These are phyloP conservation scores for Hypsizygus marmoreus DNA, from an alignment of 768 basidiomycete species.

Conservation along the genomic window DNA sequence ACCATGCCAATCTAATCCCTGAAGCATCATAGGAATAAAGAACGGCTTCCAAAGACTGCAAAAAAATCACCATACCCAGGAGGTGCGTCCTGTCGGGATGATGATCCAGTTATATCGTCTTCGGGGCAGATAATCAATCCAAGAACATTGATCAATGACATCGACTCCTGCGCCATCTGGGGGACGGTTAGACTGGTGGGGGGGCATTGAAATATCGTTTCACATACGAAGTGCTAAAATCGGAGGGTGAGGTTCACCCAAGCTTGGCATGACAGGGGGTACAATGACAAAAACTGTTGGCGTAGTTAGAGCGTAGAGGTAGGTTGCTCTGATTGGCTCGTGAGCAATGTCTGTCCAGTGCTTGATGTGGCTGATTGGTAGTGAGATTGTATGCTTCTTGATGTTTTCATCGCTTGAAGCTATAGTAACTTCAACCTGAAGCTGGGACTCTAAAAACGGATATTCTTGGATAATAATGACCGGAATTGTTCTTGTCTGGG, in stretches of 20 bases:
- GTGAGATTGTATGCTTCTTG: slow-evolving; percentile 30
- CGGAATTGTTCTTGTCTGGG: slow-evolving; percentile 65
- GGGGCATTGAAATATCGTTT: background rate
- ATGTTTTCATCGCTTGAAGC: slow-evolving; percentile 23
- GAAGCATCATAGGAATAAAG: slow-evolving; percentile 3
- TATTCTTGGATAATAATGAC: slow-evolving; percentile 45
- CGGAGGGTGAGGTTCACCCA: slow-evolving; percentile 40
- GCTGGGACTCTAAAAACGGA: slow-evolving; percentile 31
- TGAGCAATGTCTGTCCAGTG: slow-evolving; percentile 39
- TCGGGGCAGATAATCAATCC: slow-evolving; percentile 62
- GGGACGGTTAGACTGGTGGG: background rate
- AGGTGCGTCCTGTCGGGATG: slow-evolving; percentile 79
- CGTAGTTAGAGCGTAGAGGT: slow-evolving; percentile 54
- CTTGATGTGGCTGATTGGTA: slow-evolving; percentile 49
- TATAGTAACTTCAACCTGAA: slow-evolving; percentile 43
- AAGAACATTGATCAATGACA: slow-evolving; percentile 53
- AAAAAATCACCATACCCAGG: slow-evolving; percentile 66
- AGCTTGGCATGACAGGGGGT: slow-evolving; percentile 47
- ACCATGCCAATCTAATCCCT: slow-evolving; percentile 95
- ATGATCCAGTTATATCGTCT: slow-evolving; percentile 72
- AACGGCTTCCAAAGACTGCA: background rate
- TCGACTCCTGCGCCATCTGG: slow-evolving; percentile 89
- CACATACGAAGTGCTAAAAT: slow-evolving; percentile 67
- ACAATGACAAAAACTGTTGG: slow-evolving; percentile 61
- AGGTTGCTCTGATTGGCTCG: slow-evolving; percentile 53